phyloP scores from a whole-genome alignment of 129 eudicot species.

The Silybum marianum region DNA sequence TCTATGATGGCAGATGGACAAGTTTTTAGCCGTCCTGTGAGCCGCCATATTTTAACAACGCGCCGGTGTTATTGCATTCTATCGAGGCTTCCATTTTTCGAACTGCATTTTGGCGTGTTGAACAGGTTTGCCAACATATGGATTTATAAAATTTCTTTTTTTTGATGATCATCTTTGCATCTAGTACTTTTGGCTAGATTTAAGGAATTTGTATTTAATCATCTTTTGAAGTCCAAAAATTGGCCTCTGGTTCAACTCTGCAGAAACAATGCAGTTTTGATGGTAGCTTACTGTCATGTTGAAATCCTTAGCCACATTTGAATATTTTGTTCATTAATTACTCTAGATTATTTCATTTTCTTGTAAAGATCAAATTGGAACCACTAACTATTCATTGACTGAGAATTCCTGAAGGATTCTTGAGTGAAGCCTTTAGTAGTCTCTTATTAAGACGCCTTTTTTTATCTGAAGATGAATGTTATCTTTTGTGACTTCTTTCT shows the following conservation, averaged over 20 bases:
- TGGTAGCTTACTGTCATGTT: neutral
- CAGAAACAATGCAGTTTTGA: slow-evolving; percentile 1
- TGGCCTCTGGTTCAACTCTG: slow-evolving; percentile 3
- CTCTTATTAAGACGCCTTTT: neutral
- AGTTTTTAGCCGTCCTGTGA: slow-evolving; percentile 40
- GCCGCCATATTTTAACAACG: slow-evolving; percentile 84
- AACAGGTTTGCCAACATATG: slow-evolving; percentile 55
- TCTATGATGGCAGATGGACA: slow-evolving; percentile 70
- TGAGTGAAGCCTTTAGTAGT: neutral
- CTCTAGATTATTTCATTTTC: neutral
- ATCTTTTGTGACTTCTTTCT: slow-evolving; percentile 6
- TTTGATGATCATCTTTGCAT: slow-evolving; percentile 13
- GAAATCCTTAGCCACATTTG: neutral
- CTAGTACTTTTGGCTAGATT: slow-evolving; percentile 3
- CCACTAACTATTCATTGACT: neutral
- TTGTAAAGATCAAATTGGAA: neutral
- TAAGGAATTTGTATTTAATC: neutral
- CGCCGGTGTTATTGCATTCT: slow-evolving; percentile 96
- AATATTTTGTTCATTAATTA: neutral
- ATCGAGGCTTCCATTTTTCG: slow-evolving; percentile 89
- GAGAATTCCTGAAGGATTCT: neutral
- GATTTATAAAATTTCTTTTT: neutral
- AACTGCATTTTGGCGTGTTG: slow-evolving; percentile 92
- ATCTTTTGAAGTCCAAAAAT: slow-evolving; percentile 3
- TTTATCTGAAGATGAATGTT: slow-evolving; percentile 2